Evolutionary conservation across 345 rosid genomes (phyloP).

Genomic region (Crucihimalaya himalaica): DNA sequence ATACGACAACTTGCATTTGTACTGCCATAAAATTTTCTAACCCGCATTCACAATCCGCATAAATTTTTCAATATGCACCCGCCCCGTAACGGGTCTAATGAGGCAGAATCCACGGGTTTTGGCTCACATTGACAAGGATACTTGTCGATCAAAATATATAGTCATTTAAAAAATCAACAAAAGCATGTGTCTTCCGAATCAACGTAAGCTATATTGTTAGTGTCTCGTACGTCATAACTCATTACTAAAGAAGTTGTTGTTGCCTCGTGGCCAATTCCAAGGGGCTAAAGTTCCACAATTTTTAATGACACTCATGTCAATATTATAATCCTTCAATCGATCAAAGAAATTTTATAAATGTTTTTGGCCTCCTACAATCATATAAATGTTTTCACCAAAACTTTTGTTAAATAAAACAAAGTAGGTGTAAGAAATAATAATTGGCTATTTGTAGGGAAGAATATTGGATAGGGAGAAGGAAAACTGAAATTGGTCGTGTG

Average conservation of each 20-base stretch:
- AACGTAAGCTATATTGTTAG: conserved; percentile 22
- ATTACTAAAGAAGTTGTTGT: conserved; percentile 22
- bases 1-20: too few relatives aligned
- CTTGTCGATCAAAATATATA: conserved; percentile 11
- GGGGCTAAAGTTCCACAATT: conserved; percentile 27
- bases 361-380: conserved; percentile 11
- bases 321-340: conserved; percentile 3
- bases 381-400: conserved; percentile 1
- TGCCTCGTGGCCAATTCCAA: conserved; percentile 35
- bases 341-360: not conserved
- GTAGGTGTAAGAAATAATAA: conserved; percentile 1
- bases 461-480: conserved; percentile 30
- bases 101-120: too few relatives aligned
- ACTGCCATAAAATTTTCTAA: too few relatives aligned
- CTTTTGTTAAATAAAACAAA: not conserved
- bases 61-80: too few relatives aligned
- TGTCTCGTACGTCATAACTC: conserved; percentile 35
- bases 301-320: conserved; percentile 6
- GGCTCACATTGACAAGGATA: too few relatives aligned
- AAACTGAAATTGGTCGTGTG: conserved; percentile 17
- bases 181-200: conserved; percentile 31
- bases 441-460: conserved; percentile 30
- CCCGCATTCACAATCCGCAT: too few relatives aligned
- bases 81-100: too few relatives aligned
- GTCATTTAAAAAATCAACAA: conserved; percentile 10